Evolutionary conservation across 495 filamentous ascomycete genomes (phyloP), one percentile per base, ranked within the genome.

Genomic region (Parathielavia hyrcaniae): DNA sequence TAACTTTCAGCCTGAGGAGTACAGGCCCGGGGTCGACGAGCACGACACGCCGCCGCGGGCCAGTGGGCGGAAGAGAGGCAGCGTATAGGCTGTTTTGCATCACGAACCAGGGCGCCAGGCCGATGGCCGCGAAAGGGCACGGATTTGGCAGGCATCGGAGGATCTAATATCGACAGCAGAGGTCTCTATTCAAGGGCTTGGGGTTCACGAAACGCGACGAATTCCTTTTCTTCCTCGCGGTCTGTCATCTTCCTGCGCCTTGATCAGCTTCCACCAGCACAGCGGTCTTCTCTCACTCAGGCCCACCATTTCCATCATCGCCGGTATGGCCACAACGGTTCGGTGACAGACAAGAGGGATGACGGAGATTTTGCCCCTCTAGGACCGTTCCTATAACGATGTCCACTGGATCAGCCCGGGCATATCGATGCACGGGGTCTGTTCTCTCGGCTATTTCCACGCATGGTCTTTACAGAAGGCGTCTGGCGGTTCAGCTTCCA

Each of bases 1-100:
- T 53, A 86, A 92, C 63, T 95, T 95, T 62, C 88, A 91, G 62
- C 89, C 89, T 0, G 83, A 87, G 64, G 79, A 81, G 65, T 82
- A 77, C 63, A 72, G 69, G 50, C 76, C 76, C 17, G 75, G 70
- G 9, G 64, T 64, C 3, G 74, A 77, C 32, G 71, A 75, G 20
- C 65, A 62, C 58, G 67, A 71, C n/a, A 62, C 53, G 10, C 61
- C 61, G 26, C 60, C 57, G 40, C 61, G 63, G 50, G 47, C 41
- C 9, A 59, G 68, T 43, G 62, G 66, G 53, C 66, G 71, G 61
- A 75, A 76, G 64, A 71, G 71, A 64, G 73, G 70, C 46, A 75
- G 66, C 43, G 67, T 69, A 23, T 65, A 61, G 46, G 53, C 19
- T 20, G 43, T 30, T 12, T 26, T 38, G 32, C 43, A 57, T 41